Base-by-base conservation (phyloP, 148 eudicot genomes). In the Beta vulgaris region DNA sequence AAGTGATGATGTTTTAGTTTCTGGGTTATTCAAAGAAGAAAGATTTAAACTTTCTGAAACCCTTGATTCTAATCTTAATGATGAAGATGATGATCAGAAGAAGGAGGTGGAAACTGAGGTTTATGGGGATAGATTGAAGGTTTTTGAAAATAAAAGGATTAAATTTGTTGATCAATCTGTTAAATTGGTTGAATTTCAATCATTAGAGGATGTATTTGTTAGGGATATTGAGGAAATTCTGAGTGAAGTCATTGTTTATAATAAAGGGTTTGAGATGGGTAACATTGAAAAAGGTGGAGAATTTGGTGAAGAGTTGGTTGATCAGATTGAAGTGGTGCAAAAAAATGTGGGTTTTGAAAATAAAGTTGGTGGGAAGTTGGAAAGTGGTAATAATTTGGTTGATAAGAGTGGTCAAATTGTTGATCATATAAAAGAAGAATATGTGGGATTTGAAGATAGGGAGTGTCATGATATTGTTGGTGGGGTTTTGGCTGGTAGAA, bases 131-230 rank as follows among this genome's bases (percentile, higher is more conserved):
- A n/a, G n/a, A n/a, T n/a, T n/a, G n/a, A n/a, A n/a, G n/a, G n/a
- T n/a, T n/a, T n/a, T n/a, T 34, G 55, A 59, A 32, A 87, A 59
- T 36, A 87, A 78, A 61, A 84, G 67, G 75, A 82, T 82, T 35
- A 74, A 79, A 43, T 80, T 85, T 69, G 84, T 60, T 35, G 85
- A 79, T 43, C 84, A 78, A 62, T 67, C 37, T 71, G 59, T 44
- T 23, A 59, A 76, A 26, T 36, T 23, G 59, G 77, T 63, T 40
- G 76, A 54, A 34, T 23, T n/a, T n/a, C n/a, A n/a, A n/a, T n/a
- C n/a, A n/a, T n/a, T n/a, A n/a, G n/a, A n/a, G n/a, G n/a, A n/a
- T n/a, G n/a, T n/a, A n/a, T n/a, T n/a, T n/a, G n/a, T n/a, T n/a
- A n/a, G n/a, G n/a, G n/a, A n/a, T n/a, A n/a, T n/a, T n/a, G n/a